Percentiles rank a stretch among this genome's conserved stretches.
phyloP scores from a whole-genome alignment of 2,329 filamentous ascomycete species.

The Dactylellina drechsleri region DNA sequence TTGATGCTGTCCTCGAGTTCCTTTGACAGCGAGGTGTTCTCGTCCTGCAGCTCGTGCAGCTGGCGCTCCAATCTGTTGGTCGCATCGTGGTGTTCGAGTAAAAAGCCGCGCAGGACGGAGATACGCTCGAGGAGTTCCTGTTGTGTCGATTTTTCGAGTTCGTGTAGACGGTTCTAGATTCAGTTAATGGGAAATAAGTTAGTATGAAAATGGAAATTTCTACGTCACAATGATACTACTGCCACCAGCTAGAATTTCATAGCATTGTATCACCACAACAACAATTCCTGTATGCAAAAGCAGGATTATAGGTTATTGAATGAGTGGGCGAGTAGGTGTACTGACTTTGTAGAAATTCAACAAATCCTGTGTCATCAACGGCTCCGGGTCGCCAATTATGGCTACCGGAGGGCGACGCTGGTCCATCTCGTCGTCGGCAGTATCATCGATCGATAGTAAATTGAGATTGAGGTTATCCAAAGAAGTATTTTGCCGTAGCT shows the following conservation, averaged over 20 bases:
- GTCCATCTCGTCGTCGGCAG: conserved; percentile 32
- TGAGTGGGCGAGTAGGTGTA: neutral
- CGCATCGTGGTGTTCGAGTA: conserved; percentile 52
- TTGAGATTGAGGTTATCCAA: conserved; percentile 13
- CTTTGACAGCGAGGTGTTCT: conserved; percentile 41
- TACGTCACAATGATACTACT: neutral
- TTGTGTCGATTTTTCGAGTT: conserved; percentile 48
- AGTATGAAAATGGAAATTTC: neutral
- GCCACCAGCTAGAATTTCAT: no score
- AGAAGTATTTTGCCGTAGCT: neutral
- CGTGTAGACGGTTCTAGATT: conserved; percentile 49
- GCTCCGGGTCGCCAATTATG: conserved; percentile 54
- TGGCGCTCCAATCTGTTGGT: conserved; percentile 50
- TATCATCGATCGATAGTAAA: conserved; percentile 26
- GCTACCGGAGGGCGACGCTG: conserved; percentile 46
- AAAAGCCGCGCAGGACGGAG: conserved; percentile 49
- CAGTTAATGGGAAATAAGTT: neutral
- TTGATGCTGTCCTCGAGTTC: conserved; percentile 42
- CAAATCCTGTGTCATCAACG: conserved; percentile 54
- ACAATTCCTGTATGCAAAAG: no score
- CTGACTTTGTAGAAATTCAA: conserved; percentile 51
- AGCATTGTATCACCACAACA: no score
- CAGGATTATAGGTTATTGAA: no score
- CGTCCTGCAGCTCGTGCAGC: conserved; percentile 52
- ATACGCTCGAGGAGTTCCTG: conserved; percentile 48